These are phyloP conservation scores for Adansonia madagascariensis DNA, from an alignment of 441 rosid genomes.

Conservation along the genomic window DNA sequence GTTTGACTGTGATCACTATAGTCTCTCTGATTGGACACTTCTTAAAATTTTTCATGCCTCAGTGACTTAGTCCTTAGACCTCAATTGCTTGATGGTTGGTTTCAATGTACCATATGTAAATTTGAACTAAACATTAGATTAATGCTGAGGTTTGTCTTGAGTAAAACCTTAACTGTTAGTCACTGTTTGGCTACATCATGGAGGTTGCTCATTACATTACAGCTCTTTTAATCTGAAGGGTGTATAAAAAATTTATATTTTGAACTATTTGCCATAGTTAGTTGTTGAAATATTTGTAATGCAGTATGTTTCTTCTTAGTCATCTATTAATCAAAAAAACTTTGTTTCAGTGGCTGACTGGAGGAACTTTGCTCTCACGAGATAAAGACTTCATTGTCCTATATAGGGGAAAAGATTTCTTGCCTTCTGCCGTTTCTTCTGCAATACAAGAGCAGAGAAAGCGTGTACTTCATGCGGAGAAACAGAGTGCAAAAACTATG, in stretches of 20 bases:
- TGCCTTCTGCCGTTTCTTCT: constrained; percentile 84
- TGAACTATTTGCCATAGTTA: constrained; percentile 11
- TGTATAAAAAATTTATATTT: neutral
- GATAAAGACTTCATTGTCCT: constrained; percentile 83
- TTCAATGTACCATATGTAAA: neutral
- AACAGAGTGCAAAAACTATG: constrained; percentile 36
- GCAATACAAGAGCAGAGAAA: constrained; percentile 81
- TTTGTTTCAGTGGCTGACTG: constrained; percentile 83
- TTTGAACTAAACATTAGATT: neutral
- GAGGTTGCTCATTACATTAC: neutral
- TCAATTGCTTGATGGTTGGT: neutral
- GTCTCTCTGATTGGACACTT: neutral
- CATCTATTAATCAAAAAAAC: constrained; percentile 25
- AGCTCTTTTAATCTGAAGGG: neutral
- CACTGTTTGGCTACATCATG: neutral
- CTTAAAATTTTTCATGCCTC: neutral
- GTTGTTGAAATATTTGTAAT: constrained; percentile 10
- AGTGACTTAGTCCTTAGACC: neutral
- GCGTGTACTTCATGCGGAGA: constrained; percentile 42
- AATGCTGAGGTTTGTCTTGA: constrained; percentile 6
- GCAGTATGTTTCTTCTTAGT: neutral
- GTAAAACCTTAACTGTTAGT: constrained; percentile 14
- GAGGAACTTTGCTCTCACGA: constrained; percentile 83
- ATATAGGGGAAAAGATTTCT: constrained; percentile 98
- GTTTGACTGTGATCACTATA: neutral